A percentile compares a stretch with the other conserved stretches of the same genome.
Evolutionary conservation across 805 yeast genomes (phyloP).

Genomic region (Nakazawaea holstii): DNA sequence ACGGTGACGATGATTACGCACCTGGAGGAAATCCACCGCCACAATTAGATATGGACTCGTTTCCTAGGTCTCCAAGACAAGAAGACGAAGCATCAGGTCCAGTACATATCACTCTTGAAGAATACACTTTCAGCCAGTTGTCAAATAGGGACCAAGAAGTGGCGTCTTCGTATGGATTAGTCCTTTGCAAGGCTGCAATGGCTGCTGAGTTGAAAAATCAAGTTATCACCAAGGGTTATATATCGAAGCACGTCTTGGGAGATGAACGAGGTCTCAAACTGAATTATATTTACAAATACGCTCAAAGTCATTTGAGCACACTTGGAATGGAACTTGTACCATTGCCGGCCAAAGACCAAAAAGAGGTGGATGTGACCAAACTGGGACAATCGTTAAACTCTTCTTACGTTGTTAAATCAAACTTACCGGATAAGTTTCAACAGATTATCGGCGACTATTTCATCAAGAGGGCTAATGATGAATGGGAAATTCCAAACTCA

Average conservation of each 20-base stretch:
- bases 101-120: conserved; percentile 12
- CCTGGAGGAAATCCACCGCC: no score
- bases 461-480: conserved; percentile 13
- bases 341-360: conserved; percentile 11
- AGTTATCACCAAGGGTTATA: conserved; percentile 19
- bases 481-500: conserved; percentile 19
- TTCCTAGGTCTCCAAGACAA: no score
- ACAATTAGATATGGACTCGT: no score
- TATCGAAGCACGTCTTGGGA: conserved; percentile 23
- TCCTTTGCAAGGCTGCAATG: conserved; percentile 18
- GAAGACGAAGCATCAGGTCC: no score
- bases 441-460: conserved; percentile 17
- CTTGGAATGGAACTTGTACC: conserved; percentile 24
- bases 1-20: not conserved
- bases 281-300: conserved; percentile 18
- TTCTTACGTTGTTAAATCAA: conserved; percentile 21
- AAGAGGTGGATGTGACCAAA: not conserved
- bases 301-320: conserved; percentile 13
- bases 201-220: conserved; percentile 24
- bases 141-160: conserved; percentile 12
- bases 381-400: conserved; percentile 11
- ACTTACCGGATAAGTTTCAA: conserved; percentile 16
- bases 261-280: conserved; percentile 13
- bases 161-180: conserved; percentile 10
- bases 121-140: conserved; percentile 10